Evolutionary conservation across 805 yeast genomes (phyloP).

Genomic region (Starmerella apicola): DNA sequence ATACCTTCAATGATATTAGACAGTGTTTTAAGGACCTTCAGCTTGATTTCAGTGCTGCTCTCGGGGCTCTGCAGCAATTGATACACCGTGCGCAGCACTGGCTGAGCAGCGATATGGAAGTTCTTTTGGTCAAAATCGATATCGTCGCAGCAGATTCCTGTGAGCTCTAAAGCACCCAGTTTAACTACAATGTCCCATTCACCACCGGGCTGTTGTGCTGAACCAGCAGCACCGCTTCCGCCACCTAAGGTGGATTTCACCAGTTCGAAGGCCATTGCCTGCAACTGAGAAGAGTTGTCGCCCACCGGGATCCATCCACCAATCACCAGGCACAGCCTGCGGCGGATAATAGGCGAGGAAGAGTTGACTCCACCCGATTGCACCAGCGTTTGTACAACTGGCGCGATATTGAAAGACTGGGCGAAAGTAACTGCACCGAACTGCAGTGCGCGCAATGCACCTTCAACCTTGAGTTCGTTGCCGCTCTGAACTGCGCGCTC

Average conservation of each 20-base stretch:
- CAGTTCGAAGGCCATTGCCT: constrained; percentile 42
- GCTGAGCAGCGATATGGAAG: constrained; percentile 53
- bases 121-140: constrained; percentile 67
- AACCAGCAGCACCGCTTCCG: constrained; percentile 51
- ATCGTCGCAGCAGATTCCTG: constrained; percentile 62
- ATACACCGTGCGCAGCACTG: constrained; percentile 39
- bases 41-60: constrained; percentile 58
- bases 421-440: constrained; percentile 55
- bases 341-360: constrained; percentile 64
- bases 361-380: constrained; percentile 26
- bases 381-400: constrained; percentile 52
- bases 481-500: constrained; percentile 28
- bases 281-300: constrained; percentile 46
- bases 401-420: constrained; percentile 35
- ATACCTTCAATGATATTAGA: constrained; percentile 38
- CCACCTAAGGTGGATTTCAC: constrained; percentile 34
- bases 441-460: constrained; percentile 73
- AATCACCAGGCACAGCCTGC: constrained; percentile 66
- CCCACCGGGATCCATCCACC: constrained; percentile 69
- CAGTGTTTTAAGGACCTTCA: constrained; percentile 57
- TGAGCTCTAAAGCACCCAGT: constrained; percentile 58
- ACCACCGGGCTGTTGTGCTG: constrained; percentile 32
- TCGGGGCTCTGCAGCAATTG: constrained; percentile 36
- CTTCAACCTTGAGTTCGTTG: constrained; percentile 59
- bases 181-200: constrained; percentile 61